Percentiles rank a stretch among this genome's conserved stretches.
These are phyloP conservation scores for Aspergillus glaucus DNA, from an alignment of 2,329 filamentous ascomycete species.

Conservation along the genomic window DNA sequence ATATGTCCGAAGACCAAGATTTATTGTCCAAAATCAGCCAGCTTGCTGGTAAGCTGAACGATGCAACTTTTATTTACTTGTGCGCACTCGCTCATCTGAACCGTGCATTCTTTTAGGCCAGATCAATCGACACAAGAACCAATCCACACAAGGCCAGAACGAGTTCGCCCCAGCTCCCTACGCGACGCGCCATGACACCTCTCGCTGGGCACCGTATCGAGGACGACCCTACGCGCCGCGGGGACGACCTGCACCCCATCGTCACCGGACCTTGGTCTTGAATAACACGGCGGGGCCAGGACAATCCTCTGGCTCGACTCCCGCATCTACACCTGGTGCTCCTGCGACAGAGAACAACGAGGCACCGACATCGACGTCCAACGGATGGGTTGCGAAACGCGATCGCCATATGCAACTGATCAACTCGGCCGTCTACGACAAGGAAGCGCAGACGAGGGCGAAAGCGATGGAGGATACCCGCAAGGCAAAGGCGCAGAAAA, in stretches of 20 bases:
- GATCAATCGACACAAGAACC: constrained; percentile 73
- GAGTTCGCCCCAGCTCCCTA: constrained; percentile 17
- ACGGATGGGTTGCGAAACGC: constrained; percentile 63
- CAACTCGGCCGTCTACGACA: constrained; percentile 71
- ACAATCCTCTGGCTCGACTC: neutral
- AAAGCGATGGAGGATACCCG: constrained; percentile 67
- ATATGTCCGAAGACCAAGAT: constrained; percentile 51
- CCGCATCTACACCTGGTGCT: constrained; percentile 14
- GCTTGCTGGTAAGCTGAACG: constrained; percentile 45
- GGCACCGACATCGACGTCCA: constrained; percentile 22
- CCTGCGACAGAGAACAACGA: constrained; percentile 23
- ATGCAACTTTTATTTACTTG: constrained; percentile 3
- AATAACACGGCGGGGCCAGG: constrained; percentile 40
- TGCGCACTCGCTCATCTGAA: constrained; percentile 38
- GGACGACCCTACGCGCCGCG: constrained; percentile 31
- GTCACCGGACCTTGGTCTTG: constrained; percentile 59
- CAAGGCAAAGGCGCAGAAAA: constrained; percentile 45
- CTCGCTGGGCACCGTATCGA: constrained; percentile 40
- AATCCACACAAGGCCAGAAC: constrained; percentile 20
- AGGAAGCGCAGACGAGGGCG: constrained; percentile 61
- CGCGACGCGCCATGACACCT: constrained; percentile 23
- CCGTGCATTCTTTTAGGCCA: constrained; percentile 48
- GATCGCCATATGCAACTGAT: constrained; percentile 78
- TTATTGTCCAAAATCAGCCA: constrained; percentile 52
- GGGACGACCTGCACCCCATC: constrained; percentile 38